These are phyloP conservation scores for Camellia granthamiana DNA, from an alignment of 148 eudicot genomes.

Conservation along the genomic window DNA sequence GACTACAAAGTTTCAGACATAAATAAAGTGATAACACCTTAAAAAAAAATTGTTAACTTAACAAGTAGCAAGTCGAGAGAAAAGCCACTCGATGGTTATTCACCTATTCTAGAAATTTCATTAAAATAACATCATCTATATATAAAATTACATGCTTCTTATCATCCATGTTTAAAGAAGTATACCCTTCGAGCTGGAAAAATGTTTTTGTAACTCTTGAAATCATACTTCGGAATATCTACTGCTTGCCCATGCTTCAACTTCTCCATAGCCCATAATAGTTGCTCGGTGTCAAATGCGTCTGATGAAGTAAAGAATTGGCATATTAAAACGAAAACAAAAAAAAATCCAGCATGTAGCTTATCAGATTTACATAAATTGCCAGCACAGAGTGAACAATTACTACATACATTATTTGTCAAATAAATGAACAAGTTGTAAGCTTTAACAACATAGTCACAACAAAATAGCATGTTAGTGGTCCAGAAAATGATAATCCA, in stretches of 20 bases:
- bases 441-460: neutral
- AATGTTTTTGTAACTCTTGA: slow-evolving; percentile 75
- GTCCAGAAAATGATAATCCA: neutral
- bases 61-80: slow-evolving; percentile 1
- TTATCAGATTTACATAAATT: neutral
- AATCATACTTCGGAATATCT: slow-evolving; percentile 92
- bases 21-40: neutral
- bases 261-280: slow-evolving; percentile 69
- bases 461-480: slow-evolving; percentile 1
- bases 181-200: slow-evolving; percentile 85
- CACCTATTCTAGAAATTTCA: slow-evolving; percentile 3
- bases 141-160: slow-evolving; percentile 1
- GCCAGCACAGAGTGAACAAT: neutral
- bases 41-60: neutral
- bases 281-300: slow-evolving; percentile 87
- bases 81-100: neutral
- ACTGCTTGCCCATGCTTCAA: slow-evolving; percentile 85
- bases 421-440: neutral
- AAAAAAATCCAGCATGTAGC: slow-evolving; percentile 4
- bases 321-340: slow-evolving; percentile 17
- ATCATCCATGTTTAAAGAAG: neutral
- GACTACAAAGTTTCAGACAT: neutral
- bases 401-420: neutral
- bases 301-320: slow-evolving; percentile 43
- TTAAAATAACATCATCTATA: neutral